Conservation (phyloP, 352 stramenopile species). For the Globisporangium nunn region DNA sequence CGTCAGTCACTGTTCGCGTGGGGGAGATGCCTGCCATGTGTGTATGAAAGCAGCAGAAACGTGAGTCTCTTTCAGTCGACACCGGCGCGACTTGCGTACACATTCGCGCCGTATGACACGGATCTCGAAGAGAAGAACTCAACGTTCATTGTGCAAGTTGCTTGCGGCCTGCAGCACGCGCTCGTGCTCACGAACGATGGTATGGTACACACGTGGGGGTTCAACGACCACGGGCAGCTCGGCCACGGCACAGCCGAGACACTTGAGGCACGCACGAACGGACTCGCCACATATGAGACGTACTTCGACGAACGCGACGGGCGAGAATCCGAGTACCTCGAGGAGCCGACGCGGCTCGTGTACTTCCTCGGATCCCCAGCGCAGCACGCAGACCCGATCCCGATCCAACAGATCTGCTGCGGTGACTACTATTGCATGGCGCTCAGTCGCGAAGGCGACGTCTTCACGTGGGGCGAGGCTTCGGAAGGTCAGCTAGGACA, state of each 20-base stretch:
- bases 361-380: constrained; percentile 52
- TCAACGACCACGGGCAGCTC: constrained; percentile 73
- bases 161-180: constrained; percentile 52
- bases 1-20: constrained; percentile 40
- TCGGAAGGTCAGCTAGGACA: constrained; percentile 68
- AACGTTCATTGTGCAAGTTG: constrained; percentile 19
- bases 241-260: constrained; percentile 48
- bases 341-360: constrained; percentile 34
- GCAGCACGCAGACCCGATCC: constrained; percentile 62
- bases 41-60: constrained; percentile 14
- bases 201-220: constrained; percentile 69
- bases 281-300: constrained; percentile 21
- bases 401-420: constrained; percentile 43
- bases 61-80: constrained; percentile 11
- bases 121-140: neutral
- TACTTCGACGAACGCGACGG: constrained; percentile 52
- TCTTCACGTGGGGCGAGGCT: constrained; percentile 72
- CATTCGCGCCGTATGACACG: constrained; percentile 9
- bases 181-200: constrained; percentile 41
- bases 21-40: constrained; percentile 43
- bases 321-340: constrained; percentile 35
- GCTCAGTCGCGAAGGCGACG: constrained; percentile 51
- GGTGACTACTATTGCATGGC: constrained; percentile 66
- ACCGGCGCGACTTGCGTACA: constrained; percentile 23
- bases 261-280: constrained; percentile 33